A percentile compares a stretch with the other conserved stretches of the same genome.
These are phyloP conservation scores for Adiantum capillusveneris DNA, from an alignment of 75 land plant species.

Conservation along the genomic window DNA sequence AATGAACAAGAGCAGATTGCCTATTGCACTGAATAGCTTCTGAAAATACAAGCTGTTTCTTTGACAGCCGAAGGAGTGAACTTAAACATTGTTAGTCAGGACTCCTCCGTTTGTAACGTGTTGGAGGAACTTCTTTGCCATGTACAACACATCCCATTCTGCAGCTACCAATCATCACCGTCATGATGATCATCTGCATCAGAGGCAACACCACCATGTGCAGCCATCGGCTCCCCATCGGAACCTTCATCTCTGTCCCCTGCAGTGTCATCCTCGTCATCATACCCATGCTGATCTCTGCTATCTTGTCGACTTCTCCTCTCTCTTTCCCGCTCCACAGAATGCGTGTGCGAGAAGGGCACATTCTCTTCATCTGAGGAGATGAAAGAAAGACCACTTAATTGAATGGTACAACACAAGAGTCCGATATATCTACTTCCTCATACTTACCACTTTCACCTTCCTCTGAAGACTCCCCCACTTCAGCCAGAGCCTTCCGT, in stretches of 20 bases:
- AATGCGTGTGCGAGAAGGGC: slow-evolving; percentile 39
- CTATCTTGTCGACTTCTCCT: slow-evolving; percentile 39
- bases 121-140: too few species aligned
- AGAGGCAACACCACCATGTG: slow-evolving; percentile 41
- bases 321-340: slow-evolving; percentile 40
- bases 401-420: too few species aligned
- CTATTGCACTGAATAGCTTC: too few species aligned
- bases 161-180: slow-evolving; percentile 16
- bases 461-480: slow-evolving; percentile 53
- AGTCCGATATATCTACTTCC: too few species aligned
- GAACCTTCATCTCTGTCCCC: slow-evolving; percentile 46
- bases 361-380: slow-evolving; percentile 33
- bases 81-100: too few species aligned
- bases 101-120: too few species aligned
- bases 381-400: slow-evolving; percentile 1
- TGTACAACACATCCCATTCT: too few species aligned
- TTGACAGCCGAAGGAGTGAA: too few species aligned
- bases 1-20: too few species aligned
- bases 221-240: slow-evolving; percentile 35
- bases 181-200: slow-evolving; percentile 31
- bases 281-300: slow-evolving; percentile 23
- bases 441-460: slow-evolving; percentile 65
- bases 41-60: too few species aligned
- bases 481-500: slow-evolving; percentile 38
- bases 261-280: slow-evolving; percentile 39